Conservation (phyloP, 2,329 filamentous ascomycete species). For the Paecilomyces dactylethromorphus region DNA sequence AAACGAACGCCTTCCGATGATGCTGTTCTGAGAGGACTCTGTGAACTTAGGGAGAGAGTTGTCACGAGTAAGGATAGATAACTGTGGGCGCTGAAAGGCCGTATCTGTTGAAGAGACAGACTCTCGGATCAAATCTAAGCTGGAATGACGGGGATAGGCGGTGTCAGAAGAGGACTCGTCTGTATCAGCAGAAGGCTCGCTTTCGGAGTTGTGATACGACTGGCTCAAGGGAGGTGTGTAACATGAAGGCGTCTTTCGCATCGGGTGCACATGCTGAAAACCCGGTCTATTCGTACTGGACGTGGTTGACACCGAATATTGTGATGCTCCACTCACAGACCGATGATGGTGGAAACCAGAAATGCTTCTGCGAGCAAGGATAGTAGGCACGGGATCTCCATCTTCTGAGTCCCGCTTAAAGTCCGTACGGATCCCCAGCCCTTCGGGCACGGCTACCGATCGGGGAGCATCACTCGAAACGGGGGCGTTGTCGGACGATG, state of each 20-base stretch:
- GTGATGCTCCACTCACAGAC: conserved; percentile 50
- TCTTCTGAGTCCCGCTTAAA: conserved; percentile 21
- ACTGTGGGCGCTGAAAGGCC: conserved; percentile 20
- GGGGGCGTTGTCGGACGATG: conserved; percentile 44
- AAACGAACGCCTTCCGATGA: conserved; percentile 42
- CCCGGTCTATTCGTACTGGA: conserved; percentile 44
- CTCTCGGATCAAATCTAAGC: conserved; percentile 19
- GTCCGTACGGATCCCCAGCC: conserved; percentile 46
- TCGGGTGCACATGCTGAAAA: conserved; percentile 48
- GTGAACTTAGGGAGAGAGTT: conserved; percentile 41
- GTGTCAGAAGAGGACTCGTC: conserved; percentile 43
- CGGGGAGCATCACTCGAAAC: conserved; percentile 49
- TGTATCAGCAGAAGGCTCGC: conserved; percentile 36
- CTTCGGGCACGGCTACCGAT: conserved; percentile 51
- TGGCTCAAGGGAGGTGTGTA: conserved; percentile 48
- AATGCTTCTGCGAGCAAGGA: conserved; percentile 32
- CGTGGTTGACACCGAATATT: conserved; percentile 41
- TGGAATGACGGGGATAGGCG: conserved; percentile 17
- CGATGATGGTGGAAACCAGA: conserved; percentile 45
- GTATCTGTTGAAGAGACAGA: conserved; percentile 24
- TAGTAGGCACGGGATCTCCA: conserved; percentile 33
- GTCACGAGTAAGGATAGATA: conserved; percentile 32
- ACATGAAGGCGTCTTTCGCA: conserved; percentile 49
- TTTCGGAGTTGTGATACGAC: conserved; percentile 44
- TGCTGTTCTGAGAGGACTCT: conserved; percentile 47